A percentile compares a stretch with the other conserved stretches of the same genome.
These are phyloP conservation scores for Candida xiaguanensis DNA, from an alignment of 805 yeast species.

Conservation along the genomic window DNA sequence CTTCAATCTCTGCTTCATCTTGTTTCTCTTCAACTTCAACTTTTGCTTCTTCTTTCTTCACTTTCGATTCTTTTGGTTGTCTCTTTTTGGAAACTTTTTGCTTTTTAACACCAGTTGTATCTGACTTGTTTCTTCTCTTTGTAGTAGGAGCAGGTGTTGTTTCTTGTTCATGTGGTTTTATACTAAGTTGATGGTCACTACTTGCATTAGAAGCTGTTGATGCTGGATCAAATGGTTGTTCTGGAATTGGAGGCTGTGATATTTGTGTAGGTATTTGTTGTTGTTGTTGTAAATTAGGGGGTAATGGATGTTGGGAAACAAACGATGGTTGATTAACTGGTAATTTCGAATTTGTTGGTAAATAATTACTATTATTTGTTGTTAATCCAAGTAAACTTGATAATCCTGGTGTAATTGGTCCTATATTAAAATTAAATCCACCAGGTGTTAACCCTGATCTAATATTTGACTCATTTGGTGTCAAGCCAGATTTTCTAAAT, in stretches of 20 bases:
- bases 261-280: constrained; percentile 7
- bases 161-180: background rate
- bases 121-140: constrained; percentile 2
- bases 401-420: constrained; percentile 49
- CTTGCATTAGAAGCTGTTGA: background rate
- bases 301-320: background rate
- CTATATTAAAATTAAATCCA: constrained; percentile 27
- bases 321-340: constrained; percentile 9
- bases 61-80: constrained; percentile 5
- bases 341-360: background rate
- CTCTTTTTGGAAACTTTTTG: constrained; percentile 2
- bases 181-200: background rate
- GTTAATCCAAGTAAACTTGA: constrained; percentile 35
- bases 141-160: background rate
- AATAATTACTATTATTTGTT: constrained; percentile 2
- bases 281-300: constrained; percentile 9
- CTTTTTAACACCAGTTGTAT: constrained; percentile 6
- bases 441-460: constrained; percentile 75
- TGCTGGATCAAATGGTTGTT: background rate
- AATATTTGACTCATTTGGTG: constrained; percentile 72
- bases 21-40: constrained; percentile 6
- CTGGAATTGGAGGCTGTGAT: constrained; percentile 7
- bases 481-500: constrained; percentile 54
- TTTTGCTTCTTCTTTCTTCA: constrained; percentile 8
- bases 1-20: background rate